Percentiles rank a stretch among this genome's conserved stretches.
These are phyloP conservation scores for Sanchytrium tribonematis DNA, from an alignment of 371 early-diverging fungal species.

Conservation along the genomic window DNA sequence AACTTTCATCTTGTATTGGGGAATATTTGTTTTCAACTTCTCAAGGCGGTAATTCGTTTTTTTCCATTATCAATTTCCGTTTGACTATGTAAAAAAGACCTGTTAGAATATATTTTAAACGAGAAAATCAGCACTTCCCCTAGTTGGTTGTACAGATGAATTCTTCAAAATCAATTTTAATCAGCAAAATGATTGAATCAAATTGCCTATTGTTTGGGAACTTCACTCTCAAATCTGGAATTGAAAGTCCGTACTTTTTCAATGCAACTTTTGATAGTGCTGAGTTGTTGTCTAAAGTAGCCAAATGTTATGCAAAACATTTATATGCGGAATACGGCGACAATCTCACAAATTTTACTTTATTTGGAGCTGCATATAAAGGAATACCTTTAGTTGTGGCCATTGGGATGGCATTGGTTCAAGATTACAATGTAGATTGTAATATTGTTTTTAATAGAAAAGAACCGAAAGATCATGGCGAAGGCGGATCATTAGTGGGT, in stretches of 20 bases:
- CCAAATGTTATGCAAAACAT: conserved; percentile 61
- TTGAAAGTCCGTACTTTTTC: conserved; percentile 79
- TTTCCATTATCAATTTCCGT: no score
- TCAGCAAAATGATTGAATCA: conserved; percentile 20
- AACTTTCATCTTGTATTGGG: conserved; percentile 6
- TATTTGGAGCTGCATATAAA: conserved; percentile 96
- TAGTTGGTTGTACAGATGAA: no score
- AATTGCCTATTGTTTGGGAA: conserved; percentile 61
- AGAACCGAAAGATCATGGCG: conserved; percentile 92
- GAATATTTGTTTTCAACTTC: background rate
- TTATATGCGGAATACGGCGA: conserved; percentile 21
- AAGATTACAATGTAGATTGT: conserved; percentile 24
- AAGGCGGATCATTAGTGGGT: conserved; percentile 81
- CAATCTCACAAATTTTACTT: conserved; percentile 13
- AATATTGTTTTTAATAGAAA: conserved; percentile 85
- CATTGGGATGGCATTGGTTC: conserved; percentile 39
- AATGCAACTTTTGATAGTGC: conserved; percentile 88
- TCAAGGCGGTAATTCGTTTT: no score
- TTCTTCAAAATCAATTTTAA: background rate
- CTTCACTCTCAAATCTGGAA: conserved; percentile 74
- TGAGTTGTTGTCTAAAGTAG: conserved; percentile 42
- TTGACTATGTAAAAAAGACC: no score
- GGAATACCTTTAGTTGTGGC: conserved; percentile 74
- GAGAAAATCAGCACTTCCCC: no score
- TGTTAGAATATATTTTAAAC: no score